A percentile compares a stretch with the other conserved stretches of the same genome.
These are phyloP conservation scores for Neurospora sublineolata DNA, from an alignment of 495 filamentous ascomycete species.

Conservation along the genomic window DNA sequence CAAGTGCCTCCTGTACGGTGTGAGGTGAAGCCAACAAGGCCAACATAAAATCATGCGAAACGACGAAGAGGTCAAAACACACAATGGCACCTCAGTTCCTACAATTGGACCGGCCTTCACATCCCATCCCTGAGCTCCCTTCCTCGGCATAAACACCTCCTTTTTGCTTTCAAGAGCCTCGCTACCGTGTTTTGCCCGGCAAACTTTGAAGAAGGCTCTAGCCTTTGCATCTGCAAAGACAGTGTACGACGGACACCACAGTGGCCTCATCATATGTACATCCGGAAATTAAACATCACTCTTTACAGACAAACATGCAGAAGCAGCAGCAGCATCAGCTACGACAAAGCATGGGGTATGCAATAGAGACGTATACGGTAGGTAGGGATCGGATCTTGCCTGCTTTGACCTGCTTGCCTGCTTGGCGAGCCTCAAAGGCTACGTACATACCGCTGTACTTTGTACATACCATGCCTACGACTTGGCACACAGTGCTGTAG, in stretches of 20 bases:
- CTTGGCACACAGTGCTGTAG: background rate
- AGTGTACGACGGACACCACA: background rate
- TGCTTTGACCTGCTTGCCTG: background rate
- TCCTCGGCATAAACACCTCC: background rate
- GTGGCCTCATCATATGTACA: background rate
- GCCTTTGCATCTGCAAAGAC: background rate
- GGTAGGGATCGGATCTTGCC: background rate
- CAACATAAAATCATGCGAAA: background rate
- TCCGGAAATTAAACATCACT: background rate
- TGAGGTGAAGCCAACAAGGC: background rate
- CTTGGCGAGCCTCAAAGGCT: background rate
- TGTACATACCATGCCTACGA: background rate
- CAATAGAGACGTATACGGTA: background rate
- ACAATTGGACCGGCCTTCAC: background rate
- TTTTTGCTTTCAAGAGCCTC: background rate
- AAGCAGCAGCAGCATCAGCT: background rate
- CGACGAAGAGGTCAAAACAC: background rate
- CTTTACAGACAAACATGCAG: background rate
- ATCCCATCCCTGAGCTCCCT: background rate
- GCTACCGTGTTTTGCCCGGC: background rate
- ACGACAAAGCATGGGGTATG: background rate
- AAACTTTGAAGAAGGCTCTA: background rate
- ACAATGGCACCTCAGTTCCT: background rate
- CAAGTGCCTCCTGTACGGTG: background rate
- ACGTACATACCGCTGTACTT: background rate